Percentiles rank a stretch among this genome's conserved stretches.
Evolutionary conservation across 1,284 basidiomycete species (phyloP).

Genomic region (Cryptococcus neoformans): DNA sequence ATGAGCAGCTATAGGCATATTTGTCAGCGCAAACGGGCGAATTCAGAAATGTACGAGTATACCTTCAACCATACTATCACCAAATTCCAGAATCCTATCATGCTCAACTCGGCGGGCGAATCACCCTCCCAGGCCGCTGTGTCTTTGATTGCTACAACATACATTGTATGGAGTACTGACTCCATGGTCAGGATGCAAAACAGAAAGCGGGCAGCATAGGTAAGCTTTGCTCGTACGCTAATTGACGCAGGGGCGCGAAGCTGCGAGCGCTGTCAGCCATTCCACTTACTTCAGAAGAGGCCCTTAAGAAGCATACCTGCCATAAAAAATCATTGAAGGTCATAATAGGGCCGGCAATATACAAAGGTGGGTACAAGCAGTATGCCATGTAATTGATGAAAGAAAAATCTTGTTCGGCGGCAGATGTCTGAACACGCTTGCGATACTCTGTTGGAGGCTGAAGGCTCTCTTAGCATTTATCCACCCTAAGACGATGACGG

Average conservation of each 20-base stretch:
- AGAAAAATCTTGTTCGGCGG: slow-evolving; percentile 56
- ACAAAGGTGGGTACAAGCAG: slow-evolving; percentile 84
- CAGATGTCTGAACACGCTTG: slow-evolving; percentile 56
- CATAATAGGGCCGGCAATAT: slow-evolving; percentile 94
- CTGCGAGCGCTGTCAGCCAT: slow-evolving; percentile 12
- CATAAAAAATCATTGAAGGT: slow-evolving; percentile 93
- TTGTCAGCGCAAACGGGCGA: not conserved
- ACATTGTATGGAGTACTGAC: slow-evolving; percentile 88
- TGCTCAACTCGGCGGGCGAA: slow-evolving; percentile 74
- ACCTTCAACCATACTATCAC: slow-evolving; percentile 97
- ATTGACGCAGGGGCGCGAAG: slow-evolving; percentile 51
- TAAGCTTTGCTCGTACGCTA: slow-evolving; percentile 47
- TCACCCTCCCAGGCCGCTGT: slow-evolving; percentile 61
- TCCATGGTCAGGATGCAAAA: slow-evolving; percentile 82
- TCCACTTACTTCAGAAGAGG: not conserved
- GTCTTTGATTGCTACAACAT: slow-evolving; percentile 96
- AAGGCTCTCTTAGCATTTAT: not conserved
- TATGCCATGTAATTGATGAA: slow-evolving; percentile 68
- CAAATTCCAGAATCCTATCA: slow-evolving; percentile 98
- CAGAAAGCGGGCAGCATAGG: slow-evolving; percentile 71
- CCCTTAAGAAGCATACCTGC: slow-evolving; percentile 62
- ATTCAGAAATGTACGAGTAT: not conserved
- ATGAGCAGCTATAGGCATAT: slow-evolving; percentile 64
- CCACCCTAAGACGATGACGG: not conserved
- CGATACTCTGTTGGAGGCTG: slow-evolving; percentile 27